phyloP scores from a whole-genome alignment of 257 asterid genomes.

The Nicotiana benthamiana region DNA sequence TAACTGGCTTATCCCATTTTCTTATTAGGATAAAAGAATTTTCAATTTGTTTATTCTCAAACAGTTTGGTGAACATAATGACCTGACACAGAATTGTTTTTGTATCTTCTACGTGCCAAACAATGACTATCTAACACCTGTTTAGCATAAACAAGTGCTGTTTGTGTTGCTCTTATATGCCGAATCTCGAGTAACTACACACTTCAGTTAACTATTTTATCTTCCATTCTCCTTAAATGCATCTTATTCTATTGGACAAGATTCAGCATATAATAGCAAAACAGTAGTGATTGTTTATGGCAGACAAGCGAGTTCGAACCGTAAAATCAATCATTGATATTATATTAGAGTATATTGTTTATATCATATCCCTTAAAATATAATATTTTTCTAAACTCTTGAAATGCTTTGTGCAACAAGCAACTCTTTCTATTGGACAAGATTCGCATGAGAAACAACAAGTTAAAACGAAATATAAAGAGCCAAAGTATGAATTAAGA shows the following conservation, averaged over 20 bases:
- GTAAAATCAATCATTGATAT: fast-evolving
- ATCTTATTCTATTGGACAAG: not conserved
- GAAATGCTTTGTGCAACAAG: too few species aligned
- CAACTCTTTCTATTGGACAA: not conserved
- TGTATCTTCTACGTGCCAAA: not conserved
- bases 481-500: not conserved
- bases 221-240: not conserved
- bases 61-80: not conserved
- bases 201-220: not conserved
- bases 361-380: too few species aligned
- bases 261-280: not conserved
- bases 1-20: not conserved
- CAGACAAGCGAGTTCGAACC: too few species aligned
- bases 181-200: too few species aligned
- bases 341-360: too few species aligned
- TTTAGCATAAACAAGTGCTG: too few species aligned
- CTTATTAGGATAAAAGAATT: not conserved
- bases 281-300: too few species aligned
- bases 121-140: not conserved
- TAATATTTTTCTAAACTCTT: too few species aligned
- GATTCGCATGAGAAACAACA: not conserved
- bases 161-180: too few species aligned
- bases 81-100: not conserved
- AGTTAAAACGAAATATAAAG: not conserved
- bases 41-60: not conserved